Percentiles rank a stretch among this genome's conserved stretches.
These are phyloP conservation scores for Solanum hybrid DNA, from an alignment of 305 asterid species.

Conservation along the genomic window DNA sequence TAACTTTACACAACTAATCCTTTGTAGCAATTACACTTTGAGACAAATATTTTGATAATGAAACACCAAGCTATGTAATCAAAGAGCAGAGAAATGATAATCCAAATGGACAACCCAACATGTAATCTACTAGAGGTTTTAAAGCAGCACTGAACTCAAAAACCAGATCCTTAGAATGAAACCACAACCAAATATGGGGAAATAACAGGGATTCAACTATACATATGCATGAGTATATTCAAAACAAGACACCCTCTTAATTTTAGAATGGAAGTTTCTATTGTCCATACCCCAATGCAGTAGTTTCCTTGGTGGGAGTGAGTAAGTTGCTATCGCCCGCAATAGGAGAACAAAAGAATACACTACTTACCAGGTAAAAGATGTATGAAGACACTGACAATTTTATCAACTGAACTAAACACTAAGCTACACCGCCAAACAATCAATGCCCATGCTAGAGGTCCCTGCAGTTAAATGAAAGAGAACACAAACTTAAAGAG, in stretches of 20 bases:
- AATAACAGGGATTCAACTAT: background rate
- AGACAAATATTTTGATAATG: background rate
- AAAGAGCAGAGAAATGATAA: background rate
- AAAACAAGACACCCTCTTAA: background rate
- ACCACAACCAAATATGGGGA: background rate
- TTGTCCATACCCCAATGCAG: background rate
- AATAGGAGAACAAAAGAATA: constrained; percentile 5
- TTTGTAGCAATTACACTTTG: background rate
- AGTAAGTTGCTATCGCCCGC: background rate
- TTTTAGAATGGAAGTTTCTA: background rate
- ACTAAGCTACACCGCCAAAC: constrained; percentile 98
- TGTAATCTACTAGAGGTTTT: background rate
- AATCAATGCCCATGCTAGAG: constrained; percentile 96
- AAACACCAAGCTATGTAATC: background rate
- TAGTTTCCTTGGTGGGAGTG: background rate
- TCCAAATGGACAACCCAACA: background rate
- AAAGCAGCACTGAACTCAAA: background rate
- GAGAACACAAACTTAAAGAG: background rate
- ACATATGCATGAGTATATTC: background rate
- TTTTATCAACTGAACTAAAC: constrained; percentile 90
- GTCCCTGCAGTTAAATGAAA: constrained; percentile 50
- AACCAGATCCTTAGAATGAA: background rate
- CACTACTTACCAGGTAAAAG: constrained; percentile 76
- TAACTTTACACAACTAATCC: background rate
- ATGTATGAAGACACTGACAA: constrained; percentile 96